Evolutionary conservation across 208 protist genomes (phyloP), one percentile per base, ranked within the genome.

Genomic region (Acanthamoeba sp.): DNA sequence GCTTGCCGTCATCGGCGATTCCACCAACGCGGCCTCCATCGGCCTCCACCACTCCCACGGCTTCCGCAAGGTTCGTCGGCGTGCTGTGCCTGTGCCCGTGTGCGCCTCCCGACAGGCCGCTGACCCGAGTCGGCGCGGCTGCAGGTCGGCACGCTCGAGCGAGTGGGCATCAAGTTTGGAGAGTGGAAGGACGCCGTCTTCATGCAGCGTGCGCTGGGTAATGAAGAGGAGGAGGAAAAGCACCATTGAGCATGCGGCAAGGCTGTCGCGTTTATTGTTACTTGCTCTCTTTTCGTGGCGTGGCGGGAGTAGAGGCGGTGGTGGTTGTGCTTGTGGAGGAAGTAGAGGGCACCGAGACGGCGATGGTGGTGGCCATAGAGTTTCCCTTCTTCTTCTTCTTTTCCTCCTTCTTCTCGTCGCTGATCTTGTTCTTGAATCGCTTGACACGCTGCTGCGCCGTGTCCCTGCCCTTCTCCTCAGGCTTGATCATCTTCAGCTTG

Each of bases 121-220:
- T n/a, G n/a, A n/a, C n/a, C n/a, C n/a, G n/a, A n/a, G n/a, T n/a
- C n/a, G n/a, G 3, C 22, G 69, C 69, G 36, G 22, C 3, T 5
- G 69, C 45, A 88, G 80, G 80, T 62, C 6, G 80, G 80, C 4
- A 62, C 50, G 40, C 80, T 88, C 5, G 45, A 88, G 50, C 40
- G 34, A 57, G 80, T 57, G 40, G 80, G 80, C 48, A 42, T 88
- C 50, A 88, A 88, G 80, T 88, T 88, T 6, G 80, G 80, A 3
- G 80, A 88, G 48, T 88, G 80, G 80, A 88, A 88, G 45, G 80
- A 88, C 50, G 80, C 24, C 36, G 40, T 88, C 14, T 88, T 88
- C 80, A 88, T 88, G 80, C 80, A 88, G 34, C 22, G 80, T 18
- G 27, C 32, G 80, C 32, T 88, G 9, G 32, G 34, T 88, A 1